A percentile compares a stretch with the other conserved stretches of the same genome.
phyloP scores from a whole-genome alignment of 2,329 filamentous ascomycete genomes.

The Penicillium psychrosexuale region DNA sequence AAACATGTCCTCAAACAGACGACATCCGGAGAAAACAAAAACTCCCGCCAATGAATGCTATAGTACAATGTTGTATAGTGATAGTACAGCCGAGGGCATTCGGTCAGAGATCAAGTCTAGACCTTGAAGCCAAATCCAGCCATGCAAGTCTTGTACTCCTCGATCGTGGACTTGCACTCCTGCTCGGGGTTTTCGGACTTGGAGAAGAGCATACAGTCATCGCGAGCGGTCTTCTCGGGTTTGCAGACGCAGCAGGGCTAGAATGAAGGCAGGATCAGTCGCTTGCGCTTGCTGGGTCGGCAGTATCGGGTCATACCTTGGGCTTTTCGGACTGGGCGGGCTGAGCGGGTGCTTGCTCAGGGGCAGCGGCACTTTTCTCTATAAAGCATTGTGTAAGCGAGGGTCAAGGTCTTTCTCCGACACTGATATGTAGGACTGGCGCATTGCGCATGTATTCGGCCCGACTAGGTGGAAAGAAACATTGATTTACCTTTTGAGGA shows the following conservation, averaged over 20 bases:
- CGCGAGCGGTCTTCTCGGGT: constrained; percentile 83
- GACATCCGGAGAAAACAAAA: constrained; percentile 11
- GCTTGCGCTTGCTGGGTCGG: neutral
- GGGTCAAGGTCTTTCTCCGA: neutral
- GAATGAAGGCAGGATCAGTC: constrained; percentile 2
- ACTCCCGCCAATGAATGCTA: constrained; percentile 24
- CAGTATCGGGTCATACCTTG: constrained; percentile 30
- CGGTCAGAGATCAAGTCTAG: constrained; percentile 23
- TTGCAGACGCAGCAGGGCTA: constrained; percentile 98
- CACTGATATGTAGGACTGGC: constrained; percentile 2
- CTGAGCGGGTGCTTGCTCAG: constrained; percentile 19
- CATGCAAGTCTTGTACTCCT: constrained; percentile 90
- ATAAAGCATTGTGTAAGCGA: constrained; percentile 12
- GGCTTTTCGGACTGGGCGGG: constrained; percentile 35
- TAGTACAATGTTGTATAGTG: constrained; percentile 20
- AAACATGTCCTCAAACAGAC: constrained; percentile 3
- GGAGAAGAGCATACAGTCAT: constrained; percentile 99
- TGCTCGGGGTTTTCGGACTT: constrained; percentile 71
- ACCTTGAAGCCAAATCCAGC: constrained; percentile 82
- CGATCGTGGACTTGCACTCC: constrained; percentile 78
- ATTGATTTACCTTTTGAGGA: constrained; percentile 32
- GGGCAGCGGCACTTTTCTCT: constrained; percentile 23
- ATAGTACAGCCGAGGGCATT: constrained; percentile 1
- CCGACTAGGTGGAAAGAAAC: neutral
- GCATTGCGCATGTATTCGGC: constrained; percentile 11